A percentile compares a stretch with the other conserved stretches of the same genome.
phyloP scores from a whole-genome alignment of 495 filamentous ascomycete species.

The Penicillium argentinense region DNA sequence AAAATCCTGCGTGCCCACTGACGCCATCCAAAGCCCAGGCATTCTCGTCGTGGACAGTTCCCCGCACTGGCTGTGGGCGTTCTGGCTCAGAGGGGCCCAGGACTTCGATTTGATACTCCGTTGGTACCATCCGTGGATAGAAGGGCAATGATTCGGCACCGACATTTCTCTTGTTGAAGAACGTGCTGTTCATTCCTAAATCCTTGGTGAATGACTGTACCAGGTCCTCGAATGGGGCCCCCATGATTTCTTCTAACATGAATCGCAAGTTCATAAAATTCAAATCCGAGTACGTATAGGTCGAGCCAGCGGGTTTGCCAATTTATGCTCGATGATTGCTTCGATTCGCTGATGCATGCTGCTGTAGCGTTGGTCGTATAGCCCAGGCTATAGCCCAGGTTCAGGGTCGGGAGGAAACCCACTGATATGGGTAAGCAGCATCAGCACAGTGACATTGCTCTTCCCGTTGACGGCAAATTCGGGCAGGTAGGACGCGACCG shows the following conservation, averaged over 20 bases:
- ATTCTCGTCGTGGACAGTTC: constrained; percentile 32
- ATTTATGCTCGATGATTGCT: constrained; percentile 19
- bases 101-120: constrained; percentile 28
- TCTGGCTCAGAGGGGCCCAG: constrained; percentile 21
- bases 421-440: constrained; percentile 29
- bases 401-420: constrained; percentile 22
- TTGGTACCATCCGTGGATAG: constrained; percentile 25
- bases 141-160: constrained; percentile 13
- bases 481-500: constrained; percentile 25
- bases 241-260: constrained; percentile 23
- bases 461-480: constrained; percentile 27
- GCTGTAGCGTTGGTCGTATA: constrained; percentile 10
- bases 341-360: constrained; percentile 22
- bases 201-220: constrained; percentile 17
- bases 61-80: constrained; percentile 31
- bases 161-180: constrained; percentile 29
- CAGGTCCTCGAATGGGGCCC: constrained; percentile 17
- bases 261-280: constrained; percentile 29
- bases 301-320: constrained; percentile 21
- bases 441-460: constrained; percentile 23
- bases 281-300: constrained; percentile 28
- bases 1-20: constrained; percentile 28
- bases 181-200: constrained; percentile 27
- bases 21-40: constrained; percentile 27
- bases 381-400: constrained; percentile 16